Evolutionary conservation across 495 filamentous ascomycete species (phyloP), one percentile per base, ranked within the genome.

Genomic region (Margaritispora aquatica): DNA sequence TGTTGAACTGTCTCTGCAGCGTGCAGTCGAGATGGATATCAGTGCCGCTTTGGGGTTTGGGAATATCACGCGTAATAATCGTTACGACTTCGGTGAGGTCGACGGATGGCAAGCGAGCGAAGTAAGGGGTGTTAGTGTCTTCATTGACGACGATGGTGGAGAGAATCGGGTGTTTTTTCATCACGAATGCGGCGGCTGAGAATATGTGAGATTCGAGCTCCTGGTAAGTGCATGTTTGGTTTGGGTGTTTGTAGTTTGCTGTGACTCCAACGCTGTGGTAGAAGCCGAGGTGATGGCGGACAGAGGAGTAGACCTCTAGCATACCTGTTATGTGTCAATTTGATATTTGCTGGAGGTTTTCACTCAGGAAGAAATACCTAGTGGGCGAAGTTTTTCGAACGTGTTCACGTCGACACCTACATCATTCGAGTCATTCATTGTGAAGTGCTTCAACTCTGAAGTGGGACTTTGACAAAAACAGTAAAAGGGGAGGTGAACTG

Each of bases 261-360:
- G 60, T 60, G 10, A 63, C 50, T 1, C 60, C 63, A 19, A 63
- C 60, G 52, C 61, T 66, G 48, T 60, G 59, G 57, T 54, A 66
- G 51, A 60, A 66, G n/a, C 53, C 63, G 21, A 66, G 46, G 23
- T 60, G 47, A 26, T 66, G 63, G 19, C 60, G 44, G 8, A 57
- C 53, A 0, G 63, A 53, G 4, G 63, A 63, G 26, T 55, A 55
- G 23, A 63, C 21, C 36, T 66, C 60, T 8, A 66, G 24, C 2
- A 29, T 34, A 19, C 63, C 63, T 65, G 36, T 34, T 2, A 22
- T 44, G 0, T 46, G 34, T 55, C 38, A 55, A 36, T 23, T 17
- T 2, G 15, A 55, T 4, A 17, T 54, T 23, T 34, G 5, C 13
- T 5, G 13, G 13, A 34, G 29, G 29, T 5, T 5, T 34, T 34